Conservation (phyloP, 306 rosid genomes). For the Corylus americana region DNA sequence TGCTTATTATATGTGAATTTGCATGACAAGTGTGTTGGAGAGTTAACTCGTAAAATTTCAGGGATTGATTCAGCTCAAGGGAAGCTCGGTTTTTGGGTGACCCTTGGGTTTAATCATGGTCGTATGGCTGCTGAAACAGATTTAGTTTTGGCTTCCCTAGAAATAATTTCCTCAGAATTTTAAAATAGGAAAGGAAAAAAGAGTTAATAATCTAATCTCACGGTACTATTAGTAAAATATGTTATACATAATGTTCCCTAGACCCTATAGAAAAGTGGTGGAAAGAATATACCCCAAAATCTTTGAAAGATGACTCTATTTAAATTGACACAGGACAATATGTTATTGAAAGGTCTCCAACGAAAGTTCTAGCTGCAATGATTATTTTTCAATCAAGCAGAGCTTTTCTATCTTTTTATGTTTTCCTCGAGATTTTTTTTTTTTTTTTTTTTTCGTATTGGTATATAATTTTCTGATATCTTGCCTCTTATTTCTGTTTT, state of each 20-base stretch:
- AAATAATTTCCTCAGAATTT: neutral
- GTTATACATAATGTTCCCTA: neutral
- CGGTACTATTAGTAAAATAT: neutral
- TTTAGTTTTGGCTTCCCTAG: neutral
- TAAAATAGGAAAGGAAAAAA: neutral
- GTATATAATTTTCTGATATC: constrained; percentile 16
- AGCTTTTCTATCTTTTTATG: neutral
- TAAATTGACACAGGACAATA: neutral
- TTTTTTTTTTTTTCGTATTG: neutral
- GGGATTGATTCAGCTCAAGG: neutral
- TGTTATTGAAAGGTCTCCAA: neutral
- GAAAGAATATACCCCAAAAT: neutral
- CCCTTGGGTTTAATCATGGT: too few species aligned
- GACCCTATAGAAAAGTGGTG: neutral
- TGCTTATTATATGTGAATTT: too few species aligned
- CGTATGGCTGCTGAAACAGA: too few species aligned
- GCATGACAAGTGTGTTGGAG: too few species aligned
- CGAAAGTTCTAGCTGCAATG: neutral
- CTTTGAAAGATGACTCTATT: neutral
- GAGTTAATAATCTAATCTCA: neutral
- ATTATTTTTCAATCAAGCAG: neutral
- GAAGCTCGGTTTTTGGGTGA: neutral
- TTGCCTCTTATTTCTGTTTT: constrained; percentile 8
- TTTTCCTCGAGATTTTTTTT: neutral
- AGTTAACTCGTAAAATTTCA: neutral